Conservation (phyloP, 2,329 filamentous ascomycete genomes). For the Phialophora expanda region DNA sequence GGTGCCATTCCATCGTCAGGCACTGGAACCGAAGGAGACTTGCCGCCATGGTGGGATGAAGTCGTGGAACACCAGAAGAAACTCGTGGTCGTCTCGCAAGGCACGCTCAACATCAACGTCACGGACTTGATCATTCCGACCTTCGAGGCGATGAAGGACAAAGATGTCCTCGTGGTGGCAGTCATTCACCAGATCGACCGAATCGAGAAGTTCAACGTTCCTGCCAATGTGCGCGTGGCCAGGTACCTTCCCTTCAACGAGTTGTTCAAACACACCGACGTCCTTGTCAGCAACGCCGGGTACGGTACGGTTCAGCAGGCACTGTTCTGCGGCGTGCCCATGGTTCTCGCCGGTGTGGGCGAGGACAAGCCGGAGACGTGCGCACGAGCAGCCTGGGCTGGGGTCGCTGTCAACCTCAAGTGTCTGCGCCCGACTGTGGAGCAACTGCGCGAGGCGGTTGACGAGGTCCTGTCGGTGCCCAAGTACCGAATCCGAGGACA, state of each 20-base stretch:
- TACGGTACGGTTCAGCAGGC: constrained; percentile 7
- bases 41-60: constrained; percentile 8
- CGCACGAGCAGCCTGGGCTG: constrained; percentile 5
- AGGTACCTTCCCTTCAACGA: constrained; percentile 9
- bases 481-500: neutral
- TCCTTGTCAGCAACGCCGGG: constrained; percentile 7
- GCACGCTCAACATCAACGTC: constrained; percentile 9
- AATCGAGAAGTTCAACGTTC: neutral
- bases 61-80: constrained; percentile 6
- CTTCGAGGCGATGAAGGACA: neutral
- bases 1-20: constrained; percentile 9
- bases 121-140: constrained; percentile 12
- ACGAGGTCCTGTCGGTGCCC: neutral
- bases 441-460: neutral
- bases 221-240: neutral
- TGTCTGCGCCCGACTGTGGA: constrained; percentile 4
- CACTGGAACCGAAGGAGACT: neutral
- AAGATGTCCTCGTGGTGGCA: constrained; percentile 11
- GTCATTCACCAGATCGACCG: neutral
- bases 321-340: constrained; percentile 7
- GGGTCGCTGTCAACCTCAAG: constrained; percentile 1
- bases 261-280: constrained; percentile 10
- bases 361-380: constrained; percentile 12
- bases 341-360: constrained; percentile 8
- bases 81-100: constrained; percentile 2